Base-by-base conservation (phyloP, 768 basidiomycete genomes). In the Tricholomella constricta region DNA sequence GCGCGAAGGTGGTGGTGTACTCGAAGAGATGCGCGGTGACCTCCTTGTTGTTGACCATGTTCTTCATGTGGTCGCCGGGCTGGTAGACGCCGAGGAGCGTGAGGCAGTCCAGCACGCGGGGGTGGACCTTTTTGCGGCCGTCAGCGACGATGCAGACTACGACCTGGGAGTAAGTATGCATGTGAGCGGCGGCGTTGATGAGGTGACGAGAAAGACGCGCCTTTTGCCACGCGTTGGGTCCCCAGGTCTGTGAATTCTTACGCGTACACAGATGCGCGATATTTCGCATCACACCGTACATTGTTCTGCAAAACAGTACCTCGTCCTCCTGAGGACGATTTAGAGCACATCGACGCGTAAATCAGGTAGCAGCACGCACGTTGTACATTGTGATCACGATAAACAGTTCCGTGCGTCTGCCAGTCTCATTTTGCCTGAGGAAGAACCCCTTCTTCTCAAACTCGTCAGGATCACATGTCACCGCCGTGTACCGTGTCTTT, bases 371-470 rank as follows among this genome's bases (percentile, higher is more conserved):
- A 29, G 58, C 62, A 54, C 87, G 65, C 68, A 96, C 95, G 67
- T 97, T 97, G 67, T 88, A 97, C 93, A 97, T 94, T 20, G 94
- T 98, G 62, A 98, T 89, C 52, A 93, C 91, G 65, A 98, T 89
- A 73, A 96, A 90, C 49, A 98, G 67, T 64, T 98, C 95, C 11
- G 94, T 97, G 51, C 86, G 80, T 48, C 94, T 79, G 26, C 85
- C 84, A 55, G 72, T 81, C 63, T 90, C 82, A 64, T 88, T 88
- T 66, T 97, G 95, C 45, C 94, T 79, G 26, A 98, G 77, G 54
- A 86, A 89, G 69, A 91, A 95, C 10, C 90, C 87, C 42, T 83
- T 83, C 65, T 78, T 81, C 69, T 90, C 85, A 65, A 95, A 97
- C 29, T 95, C 88, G 65, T 98, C 91, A 1, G 95, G 94, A 65